A percentile compares a stretch with the other conserved stretches of the same genome.
These are phyloP conservation scores for Trichoderma sp. DNA, from an alignment of 2,329 filamentous ascomycete species.

Conservation along the genomic window DNA sequence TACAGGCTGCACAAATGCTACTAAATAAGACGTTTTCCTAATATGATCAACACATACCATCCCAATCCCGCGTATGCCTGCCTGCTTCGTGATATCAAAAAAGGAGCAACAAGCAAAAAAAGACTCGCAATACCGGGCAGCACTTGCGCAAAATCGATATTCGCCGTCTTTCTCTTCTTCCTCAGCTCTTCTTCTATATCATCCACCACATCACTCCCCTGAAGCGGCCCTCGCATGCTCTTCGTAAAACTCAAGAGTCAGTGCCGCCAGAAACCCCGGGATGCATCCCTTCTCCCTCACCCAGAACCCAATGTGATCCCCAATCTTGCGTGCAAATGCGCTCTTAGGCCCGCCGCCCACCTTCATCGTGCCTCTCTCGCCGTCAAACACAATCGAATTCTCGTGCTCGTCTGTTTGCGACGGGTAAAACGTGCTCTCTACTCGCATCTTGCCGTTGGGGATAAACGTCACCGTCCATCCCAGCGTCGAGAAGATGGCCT, in stretches of 20 bases:
- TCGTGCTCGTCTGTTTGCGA: conserved; percentile 66
- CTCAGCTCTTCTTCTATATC: background rate
- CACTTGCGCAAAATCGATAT: conserved; percentile 14
- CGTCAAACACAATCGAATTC: conserved; percentile 80
- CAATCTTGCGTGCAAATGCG: conserved; percentile 80
- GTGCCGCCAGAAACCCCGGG: conserved; percentile 84
- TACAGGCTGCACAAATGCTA: background rate
- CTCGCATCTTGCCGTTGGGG: conserved; percentile 92
- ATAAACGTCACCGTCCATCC: conserved; percentile 96
- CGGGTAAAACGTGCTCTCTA: conserved; percentile 81
- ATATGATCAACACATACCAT: background rate
- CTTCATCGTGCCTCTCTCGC: conserved; percentile 96
- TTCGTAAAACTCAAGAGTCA: conserved; percentile 93
- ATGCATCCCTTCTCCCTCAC: conserved; percentile 91
- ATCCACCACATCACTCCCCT: background rate
- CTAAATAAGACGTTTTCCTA: background rate
- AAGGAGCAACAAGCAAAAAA: background rate
- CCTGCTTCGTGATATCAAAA: background rate
- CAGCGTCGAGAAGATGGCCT: conserved; percentile 86
- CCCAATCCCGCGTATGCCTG: background rate
- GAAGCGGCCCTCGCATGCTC: conserved; percentile 42
- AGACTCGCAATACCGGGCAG: conserved; percentile 6
- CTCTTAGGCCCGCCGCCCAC: conserved; percentile 86
- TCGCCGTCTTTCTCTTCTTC: background rate
- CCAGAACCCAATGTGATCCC: conserved; percentile 89